These are phyloP conservation scores for Fusarium cicatricum DNA, from an alignment of 2,329 filamentous ascomycete species.

Conservation along the genomic window DNA sequence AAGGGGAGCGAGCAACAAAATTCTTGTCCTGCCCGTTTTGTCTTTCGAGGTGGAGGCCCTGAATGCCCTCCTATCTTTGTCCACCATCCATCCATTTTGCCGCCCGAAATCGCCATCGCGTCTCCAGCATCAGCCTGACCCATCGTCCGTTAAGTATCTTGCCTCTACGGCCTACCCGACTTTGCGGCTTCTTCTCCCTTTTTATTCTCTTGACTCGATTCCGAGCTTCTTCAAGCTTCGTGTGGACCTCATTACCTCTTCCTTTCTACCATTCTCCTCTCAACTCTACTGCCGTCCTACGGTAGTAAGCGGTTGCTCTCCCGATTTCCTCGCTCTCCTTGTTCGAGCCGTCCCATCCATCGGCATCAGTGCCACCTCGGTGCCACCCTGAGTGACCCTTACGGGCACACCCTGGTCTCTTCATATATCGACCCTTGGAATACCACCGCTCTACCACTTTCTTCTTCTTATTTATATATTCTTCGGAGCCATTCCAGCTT, in stretches of 20 bases:
- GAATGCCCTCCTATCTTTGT: slow-evolving; percentile 26
- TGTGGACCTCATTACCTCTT: background rate
- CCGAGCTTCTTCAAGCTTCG: slow-evolving; percentile 10
- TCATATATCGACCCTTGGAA: slow-evolving; percentile 30
- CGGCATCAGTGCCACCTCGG: slow-evolving; percentile 26
- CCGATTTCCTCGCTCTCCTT: slow-evolving; percentile 7
- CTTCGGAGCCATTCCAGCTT: background rate
- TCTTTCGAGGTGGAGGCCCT: slow-evolving; percentile 17
- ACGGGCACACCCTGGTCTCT: slow-evolving; percentile 18
- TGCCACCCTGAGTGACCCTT: slow-evolving; percentile 15
- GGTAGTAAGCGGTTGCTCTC: slow-evolving; percentile 1
- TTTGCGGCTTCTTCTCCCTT: slow-evolving; percentile 17
- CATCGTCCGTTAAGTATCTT: slow-evolving; percentile 17
- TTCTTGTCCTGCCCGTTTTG: slow-evolving; percentile 13
- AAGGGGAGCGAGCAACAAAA: slow-evolving; percentile 12
- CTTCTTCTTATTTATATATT: slow-evolving; percentile 14
- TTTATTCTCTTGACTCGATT: slow-evolving; percentile 1
- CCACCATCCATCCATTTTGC: slow-evolving; percentile 14
- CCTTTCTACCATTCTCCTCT: too few relatives aligned
- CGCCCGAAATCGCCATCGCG: slow-evolving; percentile 15
- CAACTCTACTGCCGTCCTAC: slow-evolving; percentile 5
- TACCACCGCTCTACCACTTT: slow-evolving; percentile 17
- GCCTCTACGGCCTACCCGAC: slow-evolving; percentile 1
- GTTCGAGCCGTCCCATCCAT: slow-evolving; percentile 13
- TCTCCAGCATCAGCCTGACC: slow-evolving; percentile 11